A percentile compares a stretch with the other conserved stretches of the same genome.
phyloP scores from a whole-genome alignment of 2,329 filamentous ascomycete species.

The Apiospora rasikravindrae region DNA sequence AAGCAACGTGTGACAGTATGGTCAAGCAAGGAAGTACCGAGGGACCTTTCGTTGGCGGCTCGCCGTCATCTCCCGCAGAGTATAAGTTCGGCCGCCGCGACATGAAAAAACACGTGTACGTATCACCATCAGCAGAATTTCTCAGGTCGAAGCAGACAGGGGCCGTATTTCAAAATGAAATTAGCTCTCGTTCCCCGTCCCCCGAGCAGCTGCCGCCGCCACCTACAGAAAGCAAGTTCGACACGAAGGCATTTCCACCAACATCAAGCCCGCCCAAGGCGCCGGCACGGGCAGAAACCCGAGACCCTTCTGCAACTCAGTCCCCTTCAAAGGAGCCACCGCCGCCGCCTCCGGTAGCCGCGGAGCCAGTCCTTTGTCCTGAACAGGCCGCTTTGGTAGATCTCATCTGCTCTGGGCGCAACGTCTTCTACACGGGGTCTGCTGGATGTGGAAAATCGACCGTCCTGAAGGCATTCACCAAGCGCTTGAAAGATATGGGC shows the following conservation, averaged over 20 bases:
- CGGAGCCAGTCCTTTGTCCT: conserved; percentile 44
- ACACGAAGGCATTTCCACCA: no score
- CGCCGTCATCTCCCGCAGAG: background rate
- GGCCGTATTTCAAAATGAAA: background rate
- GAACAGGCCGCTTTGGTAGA: conserved; percentile 57
- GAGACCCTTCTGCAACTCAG: no score
- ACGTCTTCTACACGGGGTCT: conserved; percentile 69
- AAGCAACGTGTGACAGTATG: background rate
- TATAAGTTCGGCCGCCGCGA: background rate
- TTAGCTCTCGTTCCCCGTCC: background rate
- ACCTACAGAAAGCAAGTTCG: no score
- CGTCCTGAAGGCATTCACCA: conserved; percentile 55
- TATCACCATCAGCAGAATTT: background rate
- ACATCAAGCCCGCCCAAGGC: no score
- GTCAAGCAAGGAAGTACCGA: background rate
- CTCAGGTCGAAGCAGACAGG: background rate
- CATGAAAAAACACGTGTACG: background rate
- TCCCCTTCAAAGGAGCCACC: background rate
- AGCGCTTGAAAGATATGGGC: conserved; percentile 40
- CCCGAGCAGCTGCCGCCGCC: background rate
- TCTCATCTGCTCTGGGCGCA: conserved; percentile 54
- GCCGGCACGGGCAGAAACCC: no score
- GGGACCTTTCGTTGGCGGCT: background rate
- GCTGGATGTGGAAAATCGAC: conserved; percentile 66
- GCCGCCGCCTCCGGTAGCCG: background rate